A percentile compares a stretch with the other conserved stretches of the same genome.
These are phyloP conservation scores for Podosphaera xanthii DNA, from an alignment of 2,329 filamentous ascomycete genomes.

Conservation along the genomic window DNA sequence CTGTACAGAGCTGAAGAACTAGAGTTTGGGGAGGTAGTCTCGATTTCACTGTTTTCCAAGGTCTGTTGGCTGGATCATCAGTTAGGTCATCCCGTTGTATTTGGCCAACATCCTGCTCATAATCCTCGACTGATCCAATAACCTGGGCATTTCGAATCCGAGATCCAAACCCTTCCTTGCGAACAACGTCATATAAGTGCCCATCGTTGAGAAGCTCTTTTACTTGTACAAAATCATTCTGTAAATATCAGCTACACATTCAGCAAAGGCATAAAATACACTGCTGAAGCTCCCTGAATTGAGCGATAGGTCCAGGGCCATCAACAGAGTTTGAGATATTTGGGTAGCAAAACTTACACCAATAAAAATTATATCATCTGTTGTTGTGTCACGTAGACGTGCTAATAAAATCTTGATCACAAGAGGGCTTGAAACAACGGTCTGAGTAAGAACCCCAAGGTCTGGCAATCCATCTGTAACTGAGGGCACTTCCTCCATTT, in stretches of 20 bases:
- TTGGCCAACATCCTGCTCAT: constrained; percentile 11
- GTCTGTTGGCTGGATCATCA: constrained; percentile 5
- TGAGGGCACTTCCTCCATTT: background rate
- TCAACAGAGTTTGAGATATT: background rate
- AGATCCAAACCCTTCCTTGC: constrained; percentile 55
- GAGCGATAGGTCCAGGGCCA: background rate
- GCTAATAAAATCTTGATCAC: constrained; percentile 59
- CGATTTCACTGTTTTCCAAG: constrained; percentile 7
- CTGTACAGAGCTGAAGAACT: constrained; percentile 50
- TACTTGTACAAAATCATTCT: constrained; percentile 63
- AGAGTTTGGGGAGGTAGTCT: constrained; percentile 55
- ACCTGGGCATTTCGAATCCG: constrained; percentile 60
- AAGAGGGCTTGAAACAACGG: constrained; percentile 52
- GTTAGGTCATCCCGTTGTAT: constrained; percentile 5
- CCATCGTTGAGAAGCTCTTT: constrained; percentile 48
- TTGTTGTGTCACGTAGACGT: constrained; percentile 47
- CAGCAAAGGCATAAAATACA: background rate
- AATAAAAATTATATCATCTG: constrained; percentile 62
- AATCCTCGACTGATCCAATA: constrained; percentile 32
- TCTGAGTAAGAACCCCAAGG: constrained; percentile 57
- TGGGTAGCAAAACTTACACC: constrained; percentile 29
- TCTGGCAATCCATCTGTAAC: constrained; percentile 21
- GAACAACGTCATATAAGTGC: constrained; percentile 51
- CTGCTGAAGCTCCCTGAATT: background rate
- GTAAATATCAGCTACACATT: constrained; percentile 7